phyloP scores from a whole-genome alignment of 345 rosid species.

The Streptanthus diversifolius region DNA sequence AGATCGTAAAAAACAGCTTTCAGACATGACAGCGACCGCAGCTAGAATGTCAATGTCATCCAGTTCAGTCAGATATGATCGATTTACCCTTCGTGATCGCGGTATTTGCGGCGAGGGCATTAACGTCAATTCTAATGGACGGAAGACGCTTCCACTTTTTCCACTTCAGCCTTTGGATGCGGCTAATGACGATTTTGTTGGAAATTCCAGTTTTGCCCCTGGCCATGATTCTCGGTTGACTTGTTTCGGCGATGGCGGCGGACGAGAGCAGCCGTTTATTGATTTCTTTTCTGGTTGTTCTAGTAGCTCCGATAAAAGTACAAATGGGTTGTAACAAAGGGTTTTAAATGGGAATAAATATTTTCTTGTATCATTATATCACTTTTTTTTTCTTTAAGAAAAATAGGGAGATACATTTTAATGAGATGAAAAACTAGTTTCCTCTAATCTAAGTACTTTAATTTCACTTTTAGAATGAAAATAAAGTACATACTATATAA shows the following conservation, averaged over 20 bases:
- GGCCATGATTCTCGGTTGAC: background rate
- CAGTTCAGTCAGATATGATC: slow-evolving; percentile 24
- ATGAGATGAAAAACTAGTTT: background rate
- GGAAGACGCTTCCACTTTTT: slow-evolving; percentile 29
- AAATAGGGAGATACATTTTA: background rate
- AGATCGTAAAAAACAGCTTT: slow-evolving; percentile 22
- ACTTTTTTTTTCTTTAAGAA: background rate
- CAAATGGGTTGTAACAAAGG: slow-evolving; percentile 14
- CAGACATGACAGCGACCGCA: slow-evolving; percentile 16
- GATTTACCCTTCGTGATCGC: slow-evolving; percentile 17
- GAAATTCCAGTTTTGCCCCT: slow-evolving; percentile 10
- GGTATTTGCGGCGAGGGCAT: slow-evolving; percentile 6
- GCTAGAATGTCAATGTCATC: slow-evolving; percentile 25
- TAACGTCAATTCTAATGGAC: slow-evolving; percentile 22
- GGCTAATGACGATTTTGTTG: background rate
- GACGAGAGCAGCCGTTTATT: slow-evolving; percentile 24
- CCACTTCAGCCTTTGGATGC: slow-evolving; percentile 31
- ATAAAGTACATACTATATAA: too few species aligned
- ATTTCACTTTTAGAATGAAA: background rate
- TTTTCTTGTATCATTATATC: background rate
- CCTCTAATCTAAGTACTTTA: background rate
- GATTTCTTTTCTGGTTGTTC: slow-evolving; percentile 32
- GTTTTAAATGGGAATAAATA: background rate
- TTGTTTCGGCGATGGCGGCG: slow-evolving; percentile 1
- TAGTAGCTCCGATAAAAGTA: background rate